These are phyloP conservation scores for Neofusicoccum ribis DNA, from an alignment of 2,329 filamentous ascomycete species.

Conservation along the genomic window DNA sequence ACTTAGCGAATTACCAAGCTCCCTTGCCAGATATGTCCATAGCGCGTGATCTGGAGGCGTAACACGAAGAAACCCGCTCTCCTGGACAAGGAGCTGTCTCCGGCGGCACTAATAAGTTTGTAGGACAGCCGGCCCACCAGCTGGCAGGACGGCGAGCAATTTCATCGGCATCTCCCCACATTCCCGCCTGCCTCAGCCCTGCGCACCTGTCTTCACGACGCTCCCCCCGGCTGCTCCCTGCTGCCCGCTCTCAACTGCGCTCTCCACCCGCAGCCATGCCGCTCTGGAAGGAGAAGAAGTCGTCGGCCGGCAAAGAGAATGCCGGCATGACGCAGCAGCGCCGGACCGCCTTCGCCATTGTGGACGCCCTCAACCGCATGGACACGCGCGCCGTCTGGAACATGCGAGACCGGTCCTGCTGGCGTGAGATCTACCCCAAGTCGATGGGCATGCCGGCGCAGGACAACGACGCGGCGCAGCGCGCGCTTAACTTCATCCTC, in stretches of 20 bases:
- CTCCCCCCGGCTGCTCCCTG: not conserved
- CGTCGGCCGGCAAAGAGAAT: not conserved
- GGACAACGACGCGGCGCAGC: slow-evolving; percentile 6
- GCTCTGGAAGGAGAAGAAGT: not conserved
- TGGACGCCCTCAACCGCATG: slow-evolving; percentile 18
- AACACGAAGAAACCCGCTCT: not conserved
- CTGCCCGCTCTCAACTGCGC: too few species aligned
- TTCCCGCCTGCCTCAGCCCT: not conserved
- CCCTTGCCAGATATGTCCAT: not conserved
- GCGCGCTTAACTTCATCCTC: slow-evolving; percentile 16
- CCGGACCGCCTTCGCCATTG: slow-evolving; percentile 24
- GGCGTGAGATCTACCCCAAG: slow-evolving; percentile 18
- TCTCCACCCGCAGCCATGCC: not conserved
- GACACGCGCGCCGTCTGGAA: slow-evolving; percentile 16
- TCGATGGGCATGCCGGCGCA: not conserved
- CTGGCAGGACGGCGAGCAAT: not conserved
- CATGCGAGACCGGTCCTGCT: slow-evolving; percentile 3
- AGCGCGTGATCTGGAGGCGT: not conserved
- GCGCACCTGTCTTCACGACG: not conserved
- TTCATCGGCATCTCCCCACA: not conserved
- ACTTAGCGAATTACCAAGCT: not conserved
- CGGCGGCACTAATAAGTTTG: not conserved
- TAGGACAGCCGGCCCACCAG: not conserved
- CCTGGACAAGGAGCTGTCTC: not conserved
- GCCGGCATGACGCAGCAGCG: slow-evolving; percentile 26